phyloP scores from a whole-genome alignment of 2,329 filamentous ascomycete genomes.

The Monosporascus cannonballus region DNA sequence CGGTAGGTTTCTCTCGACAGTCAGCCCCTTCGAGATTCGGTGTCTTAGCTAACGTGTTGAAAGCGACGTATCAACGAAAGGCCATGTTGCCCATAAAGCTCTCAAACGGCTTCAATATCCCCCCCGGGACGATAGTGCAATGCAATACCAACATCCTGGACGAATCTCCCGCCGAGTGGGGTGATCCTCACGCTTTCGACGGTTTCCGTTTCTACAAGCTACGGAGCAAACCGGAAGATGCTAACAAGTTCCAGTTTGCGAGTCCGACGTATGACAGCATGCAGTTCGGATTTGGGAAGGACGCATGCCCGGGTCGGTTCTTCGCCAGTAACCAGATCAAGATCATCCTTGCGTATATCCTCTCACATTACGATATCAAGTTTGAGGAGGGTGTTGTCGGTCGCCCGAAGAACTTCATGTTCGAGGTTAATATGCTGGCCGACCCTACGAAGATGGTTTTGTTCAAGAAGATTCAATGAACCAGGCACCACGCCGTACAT shows the following conservation, averaged over 20 bases:
- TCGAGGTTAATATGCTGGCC: conserved; percentile 23
- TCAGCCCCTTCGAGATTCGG: not conserved
- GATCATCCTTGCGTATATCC: conserved; percentile 20
- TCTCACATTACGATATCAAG: conserved; percentile 20
- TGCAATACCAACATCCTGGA: conserved; percentile 22
- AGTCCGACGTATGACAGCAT: conserved; percentile 26
- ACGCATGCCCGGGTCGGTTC: conserved; percentile 35
- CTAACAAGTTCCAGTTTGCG: conserved; percentile 26
- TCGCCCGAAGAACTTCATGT: conserved; percentile 20
- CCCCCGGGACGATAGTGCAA: conserved; percentile 20
- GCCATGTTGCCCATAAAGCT: conserved; percentile 23
- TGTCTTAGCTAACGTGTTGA: not conserved
- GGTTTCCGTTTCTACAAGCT: conserved; percentile 23
- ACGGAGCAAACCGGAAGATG: conserved; percentile 16
- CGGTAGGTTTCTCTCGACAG: conserved; percentile 13
- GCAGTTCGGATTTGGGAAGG: conserved; percentile 32
- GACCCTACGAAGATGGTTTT: conserved; percentile 19
- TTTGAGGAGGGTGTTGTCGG: conserved; percentile 16
- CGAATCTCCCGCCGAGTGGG: conserved; percentile 19
- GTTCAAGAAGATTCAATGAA: conserved; percentile 16
- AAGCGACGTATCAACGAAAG: conserved; percentile 23
- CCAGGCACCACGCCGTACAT: not conserved
- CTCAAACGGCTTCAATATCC: conserved; percentile 27
- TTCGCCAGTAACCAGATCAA: conserved; percentile 35
- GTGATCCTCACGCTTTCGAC: conserved; percentile 19